phyloP scores from a whole-genome alignment of 2,329 filamentous ascomycete genomes.

The Sporothrix euskadiensis region DNA sequence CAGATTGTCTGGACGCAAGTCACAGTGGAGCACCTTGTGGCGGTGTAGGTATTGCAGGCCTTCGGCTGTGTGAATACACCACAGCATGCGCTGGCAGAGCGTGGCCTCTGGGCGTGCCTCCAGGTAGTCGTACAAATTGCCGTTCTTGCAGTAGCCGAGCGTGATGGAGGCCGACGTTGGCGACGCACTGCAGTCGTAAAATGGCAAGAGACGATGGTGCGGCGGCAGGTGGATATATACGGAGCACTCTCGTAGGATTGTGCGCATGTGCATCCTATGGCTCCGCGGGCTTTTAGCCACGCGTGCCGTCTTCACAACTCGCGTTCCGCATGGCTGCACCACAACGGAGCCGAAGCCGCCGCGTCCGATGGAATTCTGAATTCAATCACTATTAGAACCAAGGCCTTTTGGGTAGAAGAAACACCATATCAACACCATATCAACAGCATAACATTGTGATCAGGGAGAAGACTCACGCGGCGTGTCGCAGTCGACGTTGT shows the following conservation, averaged over 20 bases:
- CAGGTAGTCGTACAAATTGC: slow-evolving; percentile 1
- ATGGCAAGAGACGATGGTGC: background rate
- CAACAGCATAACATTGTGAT: too few species aligned
- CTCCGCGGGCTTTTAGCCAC: background rate
- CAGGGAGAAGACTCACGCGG: background rate
- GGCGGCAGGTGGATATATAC: background rate
- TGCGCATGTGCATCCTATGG: background rate
- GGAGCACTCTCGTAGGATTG: background rate
- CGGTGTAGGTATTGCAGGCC: background rate
- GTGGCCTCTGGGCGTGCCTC: background rate
- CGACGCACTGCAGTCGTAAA: background rate
- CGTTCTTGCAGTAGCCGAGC: background rate
- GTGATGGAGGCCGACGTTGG: background rate
- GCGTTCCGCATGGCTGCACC: background rate
- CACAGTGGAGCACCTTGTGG: background rate
- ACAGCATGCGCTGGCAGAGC: background rate
- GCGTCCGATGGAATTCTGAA: background rate
- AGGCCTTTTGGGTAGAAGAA: too few species aligned
- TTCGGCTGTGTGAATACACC: background rate
- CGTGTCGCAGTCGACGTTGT: background rate
- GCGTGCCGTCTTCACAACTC: background rate
- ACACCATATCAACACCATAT: too few species aligned
- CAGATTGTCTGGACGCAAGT: slow-evolving; percentile 5
- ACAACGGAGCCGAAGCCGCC: background rate
- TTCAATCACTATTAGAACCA: too few species aligned